Conservation (phyloP, 768 basidiomycete genomes). For the Mycena belliarum region DNA sequence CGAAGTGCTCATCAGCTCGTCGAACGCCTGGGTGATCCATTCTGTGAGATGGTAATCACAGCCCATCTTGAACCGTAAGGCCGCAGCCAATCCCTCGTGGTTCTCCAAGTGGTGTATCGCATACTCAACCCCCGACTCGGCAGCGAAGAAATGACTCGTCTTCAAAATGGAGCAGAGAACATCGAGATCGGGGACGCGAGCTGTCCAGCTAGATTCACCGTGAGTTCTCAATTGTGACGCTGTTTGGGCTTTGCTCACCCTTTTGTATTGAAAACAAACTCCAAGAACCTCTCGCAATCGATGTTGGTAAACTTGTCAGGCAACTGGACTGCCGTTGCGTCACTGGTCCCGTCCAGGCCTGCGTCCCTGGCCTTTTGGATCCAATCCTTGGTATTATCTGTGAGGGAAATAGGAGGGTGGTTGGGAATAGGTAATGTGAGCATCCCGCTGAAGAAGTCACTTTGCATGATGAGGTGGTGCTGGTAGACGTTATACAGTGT, state of each 20-base stretch:
- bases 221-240: no score
- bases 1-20: background rate
- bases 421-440: constrained; percentile 2
- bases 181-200: background rate
- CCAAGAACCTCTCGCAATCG: background rate
- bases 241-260: background rate
- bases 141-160: background rate
- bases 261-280: background rate
- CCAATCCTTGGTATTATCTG: background rate
- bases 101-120: background rate
- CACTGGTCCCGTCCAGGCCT: background rate
- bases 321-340: background rate
- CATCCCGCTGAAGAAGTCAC: background rate
- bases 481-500: background rate
- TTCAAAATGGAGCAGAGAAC: background rate
- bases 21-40: background rate
- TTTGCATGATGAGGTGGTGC: background rate
- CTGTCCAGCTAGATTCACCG: background rate
- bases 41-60: background rate
- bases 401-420: background rate
- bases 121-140: background rate
- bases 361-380: background rate
- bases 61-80: background rate
- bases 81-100: background rate
- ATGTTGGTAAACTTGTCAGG: background rate